Percentiles rank a stretch among this genome's conserved stretches.
phyloP scores from a whole-genome alignment of 2,329 filamentous ascomycete species.

The Pseudogymnoascus sp. region DNA sequence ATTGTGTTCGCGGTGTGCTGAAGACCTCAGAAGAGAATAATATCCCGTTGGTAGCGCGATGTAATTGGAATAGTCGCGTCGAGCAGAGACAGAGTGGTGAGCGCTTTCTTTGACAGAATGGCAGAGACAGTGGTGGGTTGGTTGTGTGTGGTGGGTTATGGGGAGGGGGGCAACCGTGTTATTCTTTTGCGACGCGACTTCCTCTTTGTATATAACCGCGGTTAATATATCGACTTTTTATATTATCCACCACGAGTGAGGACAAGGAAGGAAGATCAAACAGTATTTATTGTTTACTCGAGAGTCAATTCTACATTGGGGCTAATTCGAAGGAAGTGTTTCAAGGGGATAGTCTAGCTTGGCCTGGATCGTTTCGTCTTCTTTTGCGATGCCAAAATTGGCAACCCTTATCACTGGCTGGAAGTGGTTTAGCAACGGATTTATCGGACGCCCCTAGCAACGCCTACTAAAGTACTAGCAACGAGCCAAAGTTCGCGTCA shows the following conservation, averaged over 20 bases:
- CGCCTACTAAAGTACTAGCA: neutral
- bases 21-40: constrained; percentile 2
- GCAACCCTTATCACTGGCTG: neutral
- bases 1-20: constrained; percentile 29
- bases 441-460: neutral
- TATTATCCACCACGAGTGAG: neutral
- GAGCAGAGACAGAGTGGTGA: constrained; percentile 1
- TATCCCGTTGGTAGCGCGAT: neutral
- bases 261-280: neutral
- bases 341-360: constrained; percentile 8
- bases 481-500: neutral
- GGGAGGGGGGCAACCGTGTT: neutral
- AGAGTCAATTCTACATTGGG: neutral
- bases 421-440: neutral
- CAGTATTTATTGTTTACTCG: constrained; percentile 7
- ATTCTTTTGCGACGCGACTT: constrained; percentile 8
- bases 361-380: constrained; percentile 7
- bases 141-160: neutral
- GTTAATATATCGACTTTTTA: constrained; percentile 2
- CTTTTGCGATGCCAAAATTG: constrained; percentile 7
- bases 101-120: neutral
- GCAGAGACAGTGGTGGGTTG: neutral
- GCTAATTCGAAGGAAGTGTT: constrained; percentile 5
- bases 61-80: neutral
- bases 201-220: constrained; percentile 1